Percentiles rank a stretch among this genome's conserved stretches.
Evolutionary conservation across 352 stramenopile genomes (phyloP).

Genomic region (Globisporangium paroecandrum): DNA sequence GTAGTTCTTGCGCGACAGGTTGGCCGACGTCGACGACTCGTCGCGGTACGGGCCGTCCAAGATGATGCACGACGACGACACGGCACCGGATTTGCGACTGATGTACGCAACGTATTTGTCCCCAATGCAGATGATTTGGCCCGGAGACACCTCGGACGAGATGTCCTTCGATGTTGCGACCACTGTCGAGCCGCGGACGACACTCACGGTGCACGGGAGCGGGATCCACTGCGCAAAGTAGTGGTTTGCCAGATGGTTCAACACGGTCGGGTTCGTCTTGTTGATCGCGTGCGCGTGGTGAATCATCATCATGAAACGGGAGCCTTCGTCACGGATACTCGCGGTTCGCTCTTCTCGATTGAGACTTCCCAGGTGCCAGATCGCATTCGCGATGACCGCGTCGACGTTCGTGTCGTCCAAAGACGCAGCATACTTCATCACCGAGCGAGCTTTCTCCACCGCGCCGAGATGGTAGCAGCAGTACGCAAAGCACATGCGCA

Average conservation of each 20-base stretch:
- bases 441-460: conserved; percentile 77
- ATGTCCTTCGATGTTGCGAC: conserved; percentile 86
- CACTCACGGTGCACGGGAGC: conserved; percentile 81
- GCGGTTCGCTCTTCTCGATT: conserved; percentile 65
- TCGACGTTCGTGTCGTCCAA: conserved; percentile 92
- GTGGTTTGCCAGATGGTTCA: conserved; percentile 98
- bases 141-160: conserved; percentile 82
- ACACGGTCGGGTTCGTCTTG: conserved; percentile 87
- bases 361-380: conserved; percentile 89
- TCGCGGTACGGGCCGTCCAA: conserved; percentile 82
- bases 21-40: conserved; percentile 55
- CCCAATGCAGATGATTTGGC: conserved; percentile 93
- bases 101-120: conserved; percentile 90
- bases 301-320: conserved; percentile 89
- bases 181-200: conserved; percentile 83
- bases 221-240: conserved; percentile 98
- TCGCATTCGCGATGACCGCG: conserved; percentile 90
- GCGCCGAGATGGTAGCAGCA: conserved; percentile 95
- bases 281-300: conserved; percentile 89
- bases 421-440: conserved; percentile 83
- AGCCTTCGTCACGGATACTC: conserved; percentile 85
- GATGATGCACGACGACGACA: conserved; percentile 60
- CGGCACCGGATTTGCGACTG: conserved; percentile 55
- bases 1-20: conserved; percentile 85
- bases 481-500: conserved; percentile 95